Evolutionary conservation across 768 basidiomycete genomes (phyloP).

Genomic region (Tylopilus sp.): DNA sequence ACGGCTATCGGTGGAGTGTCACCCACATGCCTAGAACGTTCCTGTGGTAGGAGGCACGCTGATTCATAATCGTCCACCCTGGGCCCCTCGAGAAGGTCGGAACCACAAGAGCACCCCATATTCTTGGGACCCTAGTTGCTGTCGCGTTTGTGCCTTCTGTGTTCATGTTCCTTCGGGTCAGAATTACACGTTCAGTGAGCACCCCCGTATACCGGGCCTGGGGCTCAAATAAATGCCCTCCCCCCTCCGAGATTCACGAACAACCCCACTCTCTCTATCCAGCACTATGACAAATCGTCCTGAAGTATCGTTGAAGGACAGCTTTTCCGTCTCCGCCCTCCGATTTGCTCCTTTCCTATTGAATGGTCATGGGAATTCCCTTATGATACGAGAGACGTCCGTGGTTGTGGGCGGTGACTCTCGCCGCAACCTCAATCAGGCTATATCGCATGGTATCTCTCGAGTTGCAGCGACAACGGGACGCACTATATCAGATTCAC

Average conservation of each 20-base stretch:
- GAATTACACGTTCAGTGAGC: background rate
- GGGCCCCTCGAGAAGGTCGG: background rate
- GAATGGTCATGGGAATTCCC: conserved; percentile 28
- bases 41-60: background rate
- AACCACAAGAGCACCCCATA: background rate
- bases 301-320: background rate
- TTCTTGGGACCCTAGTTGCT: background rate
- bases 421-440: conserved; percentile 22
- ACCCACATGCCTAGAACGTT: background rate
- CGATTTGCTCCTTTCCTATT: conserved; percentile 38
- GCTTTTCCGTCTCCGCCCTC: conserved; percentile 24
- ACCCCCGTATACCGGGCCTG: background rate
- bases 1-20: background rate
- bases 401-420: background rate
- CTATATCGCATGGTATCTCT: conserved; percentile 36
- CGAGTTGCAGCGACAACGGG: conserved; percentile 28
- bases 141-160: background rate
- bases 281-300: conserved; percentile 10
- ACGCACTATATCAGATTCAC: conserved; percentile 27
- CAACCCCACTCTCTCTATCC: background rate
- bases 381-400: conserved; percentile 8
- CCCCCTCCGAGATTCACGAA: background rate
- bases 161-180: background rate
- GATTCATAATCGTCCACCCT: background rate
- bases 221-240: background rate